phyloP scores from a whole-genome alignment of 1,284 basidiomycete species.

The Pseudozyma hubeiensis region DNA sequence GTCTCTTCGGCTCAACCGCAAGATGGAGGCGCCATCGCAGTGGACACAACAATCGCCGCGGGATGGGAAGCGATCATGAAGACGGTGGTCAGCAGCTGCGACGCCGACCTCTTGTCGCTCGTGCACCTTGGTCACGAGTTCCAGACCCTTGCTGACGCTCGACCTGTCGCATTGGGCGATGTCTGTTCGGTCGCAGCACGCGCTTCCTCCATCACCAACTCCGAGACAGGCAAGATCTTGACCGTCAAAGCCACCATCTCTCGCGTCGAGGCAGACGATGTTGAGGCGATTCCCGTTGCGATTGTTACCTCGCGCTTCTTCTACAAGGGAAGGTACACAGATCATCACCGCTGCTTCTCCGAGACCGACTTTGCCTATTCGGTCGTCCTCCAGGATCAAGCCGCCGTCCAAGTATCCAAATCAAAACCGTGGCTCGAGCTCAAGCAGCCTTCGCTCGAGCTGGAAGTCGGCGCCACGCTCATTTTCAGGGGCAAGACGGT shows the following conservation, averaged over 20 bases:
- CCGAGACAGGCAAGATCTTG: constrained; percentile 82
- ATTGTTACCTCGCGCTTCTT: constrained; percentile 95
- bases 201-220: constrained; percentile 89
- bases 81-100: constrained; percentile 56
- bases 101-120: constrained; percentile 79
- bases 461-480: constrained; percentile 79
- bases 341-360: constrained; percentile 88
- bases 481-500: constrained; percentile 88
- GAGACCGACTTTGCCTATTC: constrained; percentile 82
- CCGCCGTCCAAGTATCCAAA: constrained; percentile 85
- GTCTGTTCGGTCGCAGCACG: constrained; percentile 88
- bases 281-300: constrained; percentile 88
- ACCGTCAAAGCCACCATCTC: constrained; percentile 50
- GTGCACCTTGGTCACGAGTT: constrained; percentile 98
- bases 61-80: constrained; percentile 76
- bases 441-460: constrained; percentile 74
- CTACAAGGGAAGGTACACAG: constrained; percentile 79
- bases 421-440: constrained; percentile 95
- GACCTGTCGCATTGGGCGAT: constrained; percentile 84
- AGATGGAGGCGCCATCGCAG: constrained; percentile 70
- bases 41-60: constrained; percentile 98
- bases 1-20: constrained; percentile 70
- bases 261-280: constrained; percentile 51
- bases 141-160: constrained; percentile 82
- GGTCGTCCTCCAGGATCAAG: constrained; percentile 80